phyloP scores from a whole-genome alignment of 257 asterid species.

The Salvia miltiorrhiza region DNA sequence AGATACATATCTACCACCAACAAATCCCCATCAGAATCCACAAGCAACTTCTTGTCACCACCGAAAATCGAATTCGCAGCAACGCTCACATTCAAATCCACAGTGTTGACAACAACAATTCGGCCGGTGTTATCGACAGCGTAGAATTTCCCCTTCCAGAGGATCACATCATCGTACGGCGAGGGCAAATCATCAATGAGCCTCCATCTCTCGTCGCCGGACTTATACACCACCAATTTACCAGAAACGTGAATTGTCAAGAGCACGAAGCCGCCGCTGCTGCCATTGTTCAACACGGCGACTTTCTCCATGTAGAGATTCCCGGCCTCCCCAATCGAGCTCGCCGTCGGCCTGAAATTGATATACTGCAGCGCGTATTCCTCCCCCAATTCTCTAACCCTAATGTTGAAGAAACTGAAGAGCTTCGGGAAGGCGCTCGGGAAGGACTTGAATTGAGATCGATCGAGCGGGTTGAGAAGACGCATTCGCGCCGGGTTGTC shows the following conservation, averaged over 20 bases:
- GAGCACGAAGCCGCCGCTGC: slow-evolving; percentile 42
- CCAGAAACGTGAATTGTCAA: slow-evolving; percentile 73
- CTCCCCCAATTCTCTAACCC: slow-evolving; percentile 50
- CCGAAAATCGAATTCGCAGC: slow-evolving; percentile 54
- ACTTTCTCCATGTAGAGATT: slow-evolving; percentile 82
- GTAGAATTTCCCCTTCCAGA: slow-evolving; percentile 45
- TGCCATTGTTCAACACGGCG: slow-evolving; percentile 39
- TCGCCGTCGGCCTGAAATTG: slow-evolving; percentile 65
- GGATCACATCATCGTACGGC: slow-evolving; percentile 75
- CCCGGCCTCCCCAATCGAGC: slow-evolving; percentile 67
- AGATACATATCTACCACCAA: slow-evolving; percentile 70
- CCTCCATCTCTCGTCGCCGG: slow-evolving; percentile 73
- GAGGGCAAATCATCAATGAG: slow-evolving; percentile 52
- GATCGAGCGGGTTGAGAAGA: slow-evolving; percentile 58
- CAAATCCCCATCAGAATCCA: slow-evolving; percentile 58
- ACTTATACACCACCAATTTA: slow-evolving; percentile 60
- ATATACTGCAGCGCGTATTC: slow-evolving; percentile 77
- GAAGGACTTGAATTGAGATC: slow-evolving; percentile 42
- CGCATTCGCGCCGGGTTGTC: slow-evolving; percentile 48
- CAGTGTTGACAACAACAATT: slow-evolving; percentile 44
- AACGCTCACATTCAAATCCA: slow-evolving; percentile 31
- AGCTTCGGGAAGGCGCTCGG: slow-evolving; percentile 53
- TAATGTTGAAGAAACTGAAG: slow-evolving; percentile 39
- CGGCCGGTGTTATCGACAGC: slow-evolving; percentile 73
- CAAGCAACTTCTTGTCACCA: slow-evolving; percentile 81